Conservation (phyloP, 495 filamentous ascomycete species). For the Rhypophila decipiens region DNA sequence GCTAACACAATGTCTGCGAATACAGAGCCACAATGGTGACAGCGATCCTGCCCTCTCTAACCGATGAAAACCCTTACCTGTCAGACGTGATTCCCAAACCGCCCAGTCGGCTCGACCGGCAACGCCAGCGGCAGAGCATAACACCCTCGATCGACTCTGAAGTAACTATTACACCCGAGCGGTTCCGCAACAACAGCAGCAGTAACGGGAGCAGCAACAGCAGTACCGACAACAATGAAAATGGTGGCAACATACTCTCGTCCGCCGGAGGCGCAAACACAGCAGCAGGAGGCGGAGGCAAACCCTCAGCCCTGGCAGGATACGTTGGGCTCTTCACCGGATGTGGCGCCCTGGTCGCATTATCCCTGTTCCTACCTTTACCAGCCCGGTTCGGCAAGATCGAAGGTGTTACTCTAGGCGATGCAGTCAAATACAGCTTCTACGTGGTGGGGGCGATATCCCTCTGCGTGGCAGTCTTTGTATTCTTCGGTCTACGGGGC, state of each 20-base stretch:
- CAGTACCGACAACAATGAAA: background rate
- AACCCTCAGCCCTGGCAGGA: constrained; percentile 66
- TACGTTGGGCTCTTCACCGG: constrained; percentile 90
- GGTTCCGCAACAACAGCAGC: constrained; percentile 25
- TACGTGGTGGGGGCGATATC: constrained; percentile 75
- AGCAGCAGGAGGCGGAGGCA: constrained; percentile 11
- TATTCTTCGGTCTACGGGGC: constrained; percentile 72
- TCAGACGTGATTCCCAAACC: constrained; percentile 16
- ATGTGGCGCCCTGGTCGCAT: constrained; percentile 79
- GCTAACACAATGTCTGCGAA: background rate
- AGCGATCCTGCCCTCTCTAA: constrained; percentile 83
- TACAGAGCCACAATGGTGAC: constrained; percentile 88
- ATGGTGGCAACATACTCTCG: background rate
- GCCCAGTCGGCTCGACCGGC: background rate
- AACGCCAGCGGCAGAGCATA: constrained; percentile 26
- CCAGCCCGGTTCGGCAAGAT: constrained; percentile 68
- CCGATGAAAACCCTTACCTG: constrained; percentile 35
- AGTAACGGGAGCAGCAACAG: constrained; percentile 2
- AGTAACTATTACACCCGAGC: constrained; percentile 55
- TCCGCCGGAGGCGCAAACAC: background rate
- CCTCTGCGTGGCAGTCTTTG: constrained; percentile 62
- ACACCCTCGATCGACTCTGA: constrained; percentile 55
- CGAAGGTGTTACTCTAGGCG: constrained; percentile 54
- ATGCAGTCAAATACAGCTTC: constrained; percentile 73
- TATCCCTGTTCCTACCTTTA: constrained; percentile 76